phyloP scores from a whole-genome alignment of 2,329 filamentous ascomycete genomes.

The Lithohypha guttulata region DNA sequence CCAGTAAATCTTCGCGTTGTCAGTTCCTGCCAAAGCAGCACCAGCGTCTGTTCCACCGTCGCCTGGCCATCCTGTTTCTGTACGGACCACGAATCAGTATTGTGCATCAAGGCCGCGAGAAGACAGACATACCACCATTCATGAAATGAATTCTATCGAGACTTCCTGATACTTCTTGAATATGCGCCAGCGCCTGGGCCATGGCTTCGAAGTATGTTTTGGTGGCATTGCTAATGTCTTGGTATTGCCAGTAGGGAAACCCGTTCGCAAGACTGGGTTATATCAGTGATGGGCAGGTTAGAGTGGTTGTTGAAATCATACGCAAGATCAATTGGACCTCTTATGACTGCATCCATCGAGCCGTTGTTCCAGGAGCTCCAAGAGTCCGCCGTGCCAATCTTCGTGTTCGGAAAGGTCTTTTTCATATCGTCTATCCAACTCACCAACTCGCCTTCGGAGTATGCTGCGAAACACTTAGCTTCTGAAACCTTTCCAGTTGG shows the following conservation, averaged over 20 bases:
- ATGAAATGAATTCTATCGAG: conserved; percentile 51
- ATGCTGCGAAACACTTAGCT: too few relatives aligned
- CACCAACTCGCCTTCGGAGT: conserved; percentile 50
- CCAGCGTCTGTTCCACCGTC: conserved; percentile 51
- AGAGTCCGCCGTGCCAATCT: conserved; percentile 57
- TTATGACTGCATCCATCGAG: conserved; percentile 54
- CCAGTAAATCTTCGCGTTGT: conserved; percentile 52
- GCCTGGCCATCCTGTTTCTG: conserved; percentile 20
- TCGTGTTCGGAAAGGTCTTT: conserved; percentile 42
- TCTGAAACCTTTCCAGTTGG: too few relatives aligned
- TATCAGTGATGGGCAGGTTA: conserved; percentile 8
- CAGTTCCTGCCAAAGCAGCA: conserved; percentile 47
- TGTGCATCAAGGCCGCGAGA: conserved; percentile 41
- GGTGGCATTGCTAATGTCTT: conserved; percentile 46
- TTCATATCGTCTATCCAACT: conserved; percentile 53
- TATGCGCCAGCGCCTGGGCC: conserved; percentile 50
- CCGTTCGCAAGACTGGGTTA: conserved; percentile 48
- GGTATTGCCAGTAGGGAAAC: conserved; percentile 63
- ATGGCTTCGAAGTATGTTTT: conserved; percentile 58
- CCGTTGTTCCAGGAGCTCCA: conserved; percentile 65
- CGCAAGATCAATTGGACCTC: conserved; percentile 50
- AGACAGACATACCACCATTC: conserved; percentile 57
- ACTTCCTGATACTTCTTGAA: conserved; percentile 48
- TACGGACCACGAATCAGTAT: background rate
- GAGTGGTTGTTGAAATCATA: conserved; percentile 23